Conservation (phyloP, 1,284 basidiomycete species). For the Leucoagaricus sp. region DNA sequence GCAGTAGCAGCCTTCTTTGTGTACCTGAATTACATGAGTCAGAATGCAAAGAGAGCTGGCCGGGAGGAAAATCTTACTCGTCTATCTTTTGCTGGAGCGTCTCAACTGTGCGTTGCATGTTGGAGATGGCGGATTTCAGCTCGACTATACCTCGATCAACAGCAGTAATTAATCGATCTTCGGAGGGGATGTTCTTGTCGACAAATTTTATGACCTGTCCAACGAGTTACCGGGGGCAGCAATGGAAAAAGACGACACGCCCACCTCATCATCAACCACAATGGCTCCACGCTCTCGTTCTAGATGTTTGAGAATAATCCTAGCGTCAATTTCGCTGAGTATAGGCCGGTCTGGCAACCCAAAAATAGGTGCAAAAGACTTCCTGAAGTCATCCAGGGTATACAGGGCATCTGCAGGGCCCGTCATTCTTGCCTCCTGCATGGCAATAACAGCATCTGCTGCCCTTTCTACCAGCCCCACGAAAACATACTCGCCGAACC, state of each 20-base stretch:
- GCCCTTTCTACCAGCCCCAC: slow-evolving; percentile 64
- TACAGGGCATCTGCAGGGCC: slow-evolving; percentile 68
- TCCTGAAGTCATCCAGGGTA: slow-evolving; percentile 61
- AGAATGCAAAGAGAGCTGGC: neutral
- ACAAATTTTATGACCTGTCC: slow-evolving; percentile 78
- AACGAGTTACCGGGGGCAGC: neutral
- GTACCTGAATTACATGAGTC: slow-evolving; percentile 45
- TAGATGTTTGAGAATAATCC: slow-evolving; percentile 76
- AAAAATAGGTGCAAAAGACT: slow-evolving; percentile 53
- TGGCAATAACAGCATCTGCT: slow-evolving; percentile 58
- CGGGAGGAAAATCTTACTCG: slow-evolving; percentile 43
- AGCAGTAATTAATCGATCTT: slow-evolving; percentile 55
- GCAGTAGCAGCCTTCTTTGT: slow-evolving; percentile 66
- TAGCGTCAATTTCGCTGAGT: slow-evolving; percentile 61
- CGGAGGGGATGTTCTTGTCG: slow-evolving; percentile 34
- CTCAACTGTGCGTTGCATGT: slow-evolving; percentile 68
- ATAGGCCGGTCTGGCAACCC: slow-evolving; percentile 37
- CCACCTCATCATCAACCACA: slow-evolving; percentile 65
- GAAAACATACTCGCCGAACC: slow-evolving; percentile 84
- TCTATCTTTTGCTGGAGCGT: slow-evolving; percentile 68
- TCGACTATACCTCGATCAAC: slow-evolving; percentile 78
- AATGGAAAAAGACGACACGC: slow-evolving; percentile 21
- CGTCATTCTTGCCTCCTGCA: slow-evolving; percentile 49
- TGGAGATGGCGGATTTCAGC: slow-evolving; percentile 65
- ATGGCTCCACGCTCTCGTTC: slow-evolving; percentile 73